Percentiles rank a stretch among this genome's conserved stretches.
These are phyloP conservation scores for Aspergillus niger DNA, from an alignment of 2,329 filamentous ascomycete genomes.

Conservation along the genomic window DNA sequence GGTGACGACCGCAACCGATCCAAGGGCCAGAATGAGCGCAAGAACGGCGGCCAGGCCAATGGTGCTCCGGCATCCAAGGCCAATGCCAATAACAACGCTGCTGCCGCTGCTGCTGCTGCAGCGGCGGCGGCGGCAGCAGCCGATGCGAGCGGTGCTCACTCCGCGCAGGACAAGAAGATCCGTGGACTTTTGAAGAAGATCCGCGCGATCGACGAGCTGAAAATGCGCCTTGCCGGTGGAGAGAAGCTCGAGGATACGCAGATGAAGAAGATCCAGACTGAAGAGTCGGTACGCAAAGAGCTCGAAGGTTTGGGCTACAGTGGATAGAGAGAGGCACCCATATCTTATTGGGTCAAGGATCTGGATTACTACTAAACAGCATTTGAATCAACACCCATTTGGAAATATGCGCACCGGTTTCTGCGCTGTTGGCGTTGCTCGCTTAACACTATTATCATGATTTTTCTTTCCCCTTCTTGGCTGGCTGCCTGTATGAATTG, in stretches of 20 bases:
- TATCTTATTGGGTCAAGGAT: background rate
- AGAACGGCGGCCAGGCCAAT: conserved; percentile 29
- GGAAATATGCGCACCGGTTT: background rate
- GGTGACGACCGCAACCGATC: conserved; percentile 58
- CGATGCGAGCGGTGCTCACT: conserved; percentile 45
- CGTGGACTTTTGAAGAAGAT: conserved; percentile 95
- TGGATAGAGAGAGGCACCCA: conserved; percentile 26
- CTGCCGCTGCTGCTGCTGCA: conserved; percentile 29
- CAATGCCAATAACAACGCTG: conserved; percentile 27
- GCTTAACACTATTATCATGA: background rate
- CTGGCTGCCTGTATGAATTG: background rate
- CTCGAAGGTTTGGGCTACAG: conserved; percentile 63
- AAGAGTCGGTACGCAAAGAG: conserved; percentile 80
- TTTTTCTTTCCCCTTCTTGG: background rate
- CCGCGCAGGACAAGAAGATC: conserved; percentile 90
- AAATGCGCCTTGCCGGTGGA: conserved; percentile 90
- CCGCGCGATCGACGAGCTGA: conserved; percentile 93
- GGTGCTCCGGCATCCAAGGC: conserved; percentile 23
- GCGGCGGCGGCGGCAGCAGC: conserved; percentile 18
- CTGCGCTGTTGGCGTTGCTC: background rate
- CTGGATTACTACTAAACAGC: background rate
- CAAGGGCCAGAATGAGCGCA: conserved; percentile 44
- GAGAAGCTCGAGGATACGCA: conserved; percentile 99
- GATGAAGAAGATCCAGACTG: conserved; percentile 95
- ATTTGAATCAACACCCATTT: background rate